Percentiles rank a stretch among this genome's conserved stretches.
These are phyloP conservation scores for Microbotryum violaceum DNA, from an alignment of 1,284 basidiomycete species.

Conservation along the genomic window DNA sequence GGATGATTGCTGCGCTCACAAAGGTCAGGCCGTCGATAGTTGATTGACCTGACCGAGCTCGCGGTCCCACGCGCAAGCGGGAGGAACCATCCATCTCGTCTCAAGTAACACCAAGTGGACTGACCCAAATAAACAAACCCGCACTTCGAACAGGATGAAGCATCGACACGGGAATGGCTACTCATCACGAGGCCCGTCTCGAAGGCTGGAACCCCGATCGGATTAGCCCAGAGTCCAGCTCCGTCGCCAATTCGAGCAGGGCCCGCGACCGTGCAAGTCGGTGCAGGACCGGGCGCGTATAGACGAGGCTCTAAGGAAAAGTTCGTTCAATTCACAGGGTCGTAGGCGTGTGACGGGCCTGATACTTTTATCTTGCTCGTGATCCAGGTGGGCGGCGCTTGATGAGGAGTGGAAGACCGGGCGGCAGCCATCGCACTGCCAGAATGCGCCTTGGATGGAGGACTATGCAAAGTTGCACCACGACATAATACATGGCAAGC, in stretches of 20 bases:
- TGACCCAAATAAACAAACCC: neutral
- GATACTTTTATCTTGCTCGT: no score
- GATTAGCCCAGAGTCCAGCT: no score
- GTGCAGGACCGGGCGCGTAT: no score
- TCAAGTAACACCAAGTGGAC: constrained; percentile 10
- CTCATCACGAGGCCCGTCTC: no score
- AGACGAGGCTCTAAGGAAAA: no score
- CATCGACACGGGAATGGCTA: no score
- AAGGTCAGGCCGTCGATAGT: no score
- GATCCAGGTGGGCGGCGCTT: neutral
- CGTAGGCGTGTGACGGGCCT: neutral
- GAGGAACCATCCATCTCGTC: constrained; percentile 2
- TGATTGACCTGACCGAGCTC: no score
- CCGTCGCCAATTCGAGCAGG: no score
- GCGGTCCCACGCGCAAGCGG: no score
- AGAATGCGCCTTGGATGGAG: constrained; percentile 9
- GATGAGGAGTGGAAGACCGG: constrained; percentile 8
- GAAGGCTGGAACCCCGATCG: no score
- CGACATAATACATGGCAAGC: constrained; percentile 6
- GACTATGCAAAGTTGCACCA: constrained; percentile 14
- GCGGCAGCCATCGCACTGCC: constrained; percentile 13
- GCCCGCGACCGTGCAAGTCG: no score
- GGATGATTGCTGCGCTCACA: constrained; percentile 7
- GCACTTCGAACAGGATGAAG: neutral
- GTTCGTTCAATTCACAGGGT: constrained; percentile 7